Evolutionary conservation across 1,284 basidiomycete genomes (phyloP), one percentile per base, ranked within the genome.

Genomic region (Naganishia sp.): DNA sequence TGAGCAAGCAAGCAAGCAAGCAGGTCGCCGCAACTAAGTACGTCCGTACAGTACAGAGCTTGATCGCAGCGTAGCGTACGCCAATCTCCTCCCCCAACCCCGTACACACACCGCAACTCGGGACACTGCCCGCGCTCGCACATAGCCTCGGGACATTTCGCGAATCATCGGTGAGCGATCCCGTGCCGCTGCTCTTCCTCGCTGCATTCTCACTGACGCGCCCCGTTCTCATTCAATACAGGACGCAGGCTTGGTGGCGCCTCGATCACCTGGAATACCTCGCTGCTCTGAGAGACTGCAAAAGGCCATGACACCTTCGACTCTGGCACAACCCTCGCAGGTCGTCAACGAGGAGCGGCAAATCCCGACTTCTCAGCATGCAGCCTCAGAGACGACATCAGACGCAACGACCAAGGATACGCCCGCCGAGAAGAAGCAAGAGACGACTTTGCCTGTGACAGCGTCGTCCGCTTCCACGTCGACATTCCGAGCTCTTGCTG

Each of bases 401-500:
- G 46, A 60, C 21, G 6, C 32, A 32, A 51, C 47, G 47, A 21
- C 32, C 6, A 35, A 43, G 21, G 47, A 50, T 9, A 6, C 41
- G n/a, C 18, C 18, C 47, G 9, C 17, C 9, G 25, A 42, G 18
- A 28, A 15, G 42, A 39, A 39, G 35, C 35, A 39, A 39, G 35
- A 39, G 35, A 4, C 35, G 35, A 6, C 46, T 1, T 25, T 46
- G 21, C 23, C 58, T 15, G 17, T 32, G 5, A 13, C 23, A 11
- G 4, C 46, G 10, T 46, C 61, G 25, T 23, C 51, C 2, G 32
- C 43, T 25, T 13, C 66, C 25, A 55, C 50, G n/a, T 67, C 67
- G 11, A 65, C 67, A 9, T 68, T 68, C 56, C 60, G 65, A 51
- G 67, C 67, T 10, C 43, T 68, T 2, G 47, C 58, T 5, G 42